Evolutionary conservation across 2,329 filamentous ascomycete genomes (phyloP).

Genomic region (Berkeleyomyces rouxiae): DNA sequence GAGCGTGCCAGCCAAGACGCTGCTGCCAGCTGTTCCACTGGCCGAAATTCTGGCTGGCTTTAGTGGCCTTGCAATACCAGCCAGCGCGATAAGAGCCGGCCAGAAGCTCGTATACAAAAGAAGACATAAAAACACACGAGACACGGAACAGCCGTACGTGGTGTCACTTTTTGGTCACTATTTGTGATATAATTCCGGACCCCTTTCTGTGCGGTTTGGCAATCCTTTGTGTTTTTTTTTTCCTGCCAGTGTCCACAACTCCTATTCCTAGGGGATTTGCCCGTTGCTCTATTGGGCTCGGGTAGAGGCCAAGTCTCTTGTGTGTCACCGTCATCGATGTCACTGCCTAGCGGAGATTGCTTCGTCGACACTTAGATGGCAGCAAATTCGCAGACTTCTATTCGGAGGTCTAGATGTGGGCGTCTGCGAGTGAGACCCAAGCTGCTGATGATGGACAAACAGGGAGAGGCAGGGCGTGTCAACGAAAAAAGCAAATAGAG

Average conservation of each 20-base stretch:
- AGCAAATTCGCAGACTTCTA: not conserved
- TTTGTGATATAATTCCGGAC: not conserved
- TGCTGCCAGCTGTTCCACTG: too few species aligned
- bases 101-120: not conserved
- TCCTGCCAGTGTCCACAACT: not conserved
- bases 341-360: not conserved
- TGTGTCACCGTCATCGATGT: not conserved
- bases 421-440: too few species aligned
- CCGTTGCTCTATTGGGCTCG: not conserved
- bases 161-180: not conserved
- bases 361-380: too few species aligned
- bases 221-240: not conserved
- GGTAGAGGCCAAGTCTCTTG: not conserved
- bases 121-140: not conserved
- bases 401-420: too few species aligned
- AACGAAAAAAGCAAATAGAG: not conserved
- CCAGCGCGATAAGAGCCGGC: not conserved
- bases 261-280: not conserved
- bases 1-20: too few species aligned
- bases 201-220: not conserved
- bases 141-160: not conserved
- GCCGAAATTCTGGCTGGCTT: too few species aligned
- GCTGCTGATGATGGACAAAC: not conserved
- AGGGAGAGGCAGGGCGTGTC: not conserved
- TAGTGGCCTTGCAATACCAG: too few species aligned